Evolutionary conservation across 2,329 filamentous ascomycete species (phyloP).

Genomic region (Colletotrichum lentis): DNA sequence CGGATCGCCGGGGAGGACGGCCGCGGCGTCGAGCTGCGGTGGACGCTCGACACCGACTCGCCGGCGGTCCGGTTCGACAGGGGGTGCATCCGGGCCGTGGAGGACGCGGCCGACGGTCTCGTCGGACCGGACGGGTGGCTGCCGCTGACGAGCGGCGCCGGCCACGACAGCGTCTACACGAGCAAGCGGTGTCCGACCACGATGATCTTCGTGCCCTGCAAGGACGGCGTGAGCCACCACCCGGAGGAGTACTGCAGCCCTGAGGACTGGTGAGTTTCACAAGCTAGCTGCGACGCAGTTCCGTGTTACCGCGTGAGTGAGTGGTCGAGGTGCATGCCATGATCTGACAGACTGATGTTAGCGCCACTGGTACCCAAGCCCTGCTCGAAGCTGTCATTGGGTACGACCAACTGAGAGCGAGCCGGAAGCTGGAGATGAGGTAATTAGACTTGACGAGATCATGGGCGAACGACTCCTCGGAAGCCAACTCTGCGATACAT

Average conservation of each 20-base stretch:
- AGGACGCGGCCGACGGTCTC: conserved; percentile 65
- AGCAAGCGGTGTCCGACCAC: conserved; percentile 67
- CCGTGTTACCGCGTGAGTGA: too few relatives aligned
- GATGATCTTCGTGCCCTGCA: conserved; percentile 74
- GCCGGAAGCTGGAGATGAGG: neutral
- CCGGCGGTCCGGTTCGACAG: conserved; percentile 71
- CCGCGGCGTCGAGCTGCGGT: conserved; percentile 57
- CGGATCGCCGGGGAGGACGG: conserved; percentile 42
- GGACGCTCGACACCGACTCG: conserved; percentile 68
- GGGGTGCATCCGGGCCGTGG: conserved; percentile 72
- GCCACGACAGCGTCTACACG: conserved; percentile 65
- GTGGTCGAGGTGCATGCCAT: neutral
- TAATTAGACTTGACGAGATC: neutral
- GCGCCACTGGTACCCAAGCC: conserved; percentile 39
- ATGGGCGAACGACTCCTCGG: neutral
- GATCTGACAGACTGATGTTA: conserved; percentile 8
- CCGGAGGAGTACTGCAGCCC: conserved; percentile 68
- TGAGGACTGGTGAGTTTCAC: conserved; percentile 63
- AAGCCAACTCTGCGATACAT: too few relatives aligned
- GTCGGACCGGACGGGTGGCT: conserved; percentile 54
- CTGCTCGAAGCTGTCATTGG: conserved; percentile 39
- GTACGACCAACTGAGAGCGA: conserved; percentile 36
- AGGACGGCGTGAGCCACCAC: conserved; percentile 70
- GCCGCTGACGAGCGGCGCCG: conserved; percentile 53
- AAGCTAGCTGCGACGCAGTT: too few relatives aligned